Percentiles rank a stretch among this genome's conserved stretches.
Evolutionary conservation across 768 basidiomycete species (phyloP).

Genomic region (Naganishia onofrii): DNA sequence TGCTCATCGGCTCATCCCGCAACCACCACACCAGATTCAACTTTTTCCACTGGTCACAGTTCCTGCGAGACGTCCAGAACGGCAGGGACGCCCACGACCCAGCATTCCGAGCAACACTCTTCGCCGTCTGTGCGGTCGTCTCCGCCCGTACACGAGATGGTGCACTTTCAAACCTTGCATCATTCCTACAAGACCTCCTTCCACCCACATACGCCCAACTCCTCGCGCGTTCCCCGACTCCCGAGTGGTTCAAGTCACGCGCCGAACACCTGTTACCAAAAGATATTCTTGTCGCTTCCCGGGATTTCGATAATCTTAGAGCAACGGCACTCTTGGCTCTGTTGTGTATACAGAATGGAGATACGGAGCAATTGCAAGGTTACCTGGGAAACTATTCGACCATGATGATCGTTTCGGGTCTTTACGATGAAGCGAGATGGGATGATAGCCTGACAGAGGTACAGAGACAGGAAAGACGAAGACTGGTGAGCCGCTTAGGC

Average conservation of each 20-base stretch:
- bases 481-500: slow-evolving; percentile 39
- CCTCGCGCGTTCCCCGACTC: slow-evolving; percentile 28
- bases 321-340: slow-evolving; percentile 38
- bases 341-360: slow-evolving; percentile 41
- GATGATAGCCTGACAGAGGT: slow-evolving; percentile 34
- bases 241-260: slow-evolving; percentile 37
- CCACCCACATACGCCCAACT: slow-evolving; percentile 16
- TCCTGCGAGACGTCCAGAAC: slow-evolving; percentile 17
- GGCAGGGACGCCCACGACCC: slow-evolving; percentile 28
- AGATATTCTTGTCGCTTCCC: slow-evolving; percentile 22
- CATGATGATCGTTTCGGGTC: slow-evolving; percentile 37
- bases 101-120: slow-evolving; percentile 30
- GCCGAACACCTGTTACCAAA: slow-evolving; percentile 36
- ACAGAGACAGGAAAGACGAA: slow-evolving; percentile 40
- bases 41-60: slow-evolving; percentile 37
- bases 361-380: slow-evolving; percentile 28
- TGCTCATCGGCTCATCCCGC: slow-evolving; percentile 20
- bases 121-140: slow-evolving; percentile 35
- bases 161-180: slow-evolving; percentile 20
- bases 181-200: slow-evolving; percentile 2
- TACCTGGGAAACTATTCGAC: slow-evolving; percentile 42
- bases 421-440: slow-evolving; percentile 42
- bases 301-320: slow-evolving; percentile 41
- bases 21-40: slow-evolving; percentile 8
- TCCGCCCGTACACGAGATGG: slow-evolving; percentile 35